Percentiles rank a stretch among this genome's conserved stretches.
phyloP scores from a whole-genome alignment of 2,329 filamentous ascomycete genomes.

The Phaeophleospora eucalypticola region DNA sequence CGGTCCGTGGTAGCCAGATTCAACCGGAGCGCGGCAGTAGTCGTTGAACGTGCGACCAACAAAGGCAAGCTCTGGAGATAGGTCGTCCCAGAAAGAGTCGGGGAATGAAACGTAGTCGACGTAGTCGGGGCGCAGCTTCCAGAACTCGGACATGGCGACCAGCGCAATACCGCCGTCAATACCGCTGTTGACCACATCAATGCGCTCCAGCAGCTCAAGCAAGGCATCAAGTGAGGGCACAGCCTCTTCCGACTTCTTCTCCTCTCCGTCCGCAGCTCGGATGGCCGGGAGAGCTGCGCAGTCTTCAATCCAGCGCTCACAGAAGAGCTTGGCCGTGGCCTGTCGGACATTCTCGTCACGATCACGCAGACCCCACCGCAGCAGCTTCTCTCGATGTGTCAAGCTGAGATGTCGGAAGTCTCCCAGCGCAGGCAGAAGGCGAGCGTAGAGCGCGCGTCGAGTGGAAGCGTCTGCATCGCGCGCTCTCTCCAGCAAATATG shows the following conservation, averaged over 20 bases:
- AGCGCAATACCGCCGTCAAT: conserved; percentile 85
- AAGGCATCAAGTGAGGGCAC: conserved; percentile 75
- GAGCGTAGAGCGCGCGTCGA: conserved; percentile 78
- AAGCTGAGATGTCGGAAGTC: conserved; percentile 93
- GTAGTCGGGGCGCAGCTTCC: conserved; percentile 85
- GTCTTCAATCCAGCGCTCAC: conserved; percentile 96
- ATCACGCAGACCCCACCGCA: conserved; percentile 91
- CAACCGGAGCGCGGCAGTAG: conserved; percentile 70
- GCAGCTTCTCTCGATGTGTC: conserved; percentile 89
- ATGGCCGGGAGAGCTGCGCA: conserved; percentile 67
- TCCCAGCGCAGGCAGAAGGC: conserved; percentile 78
- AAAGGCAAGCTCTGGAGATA: conserved; percentile 83
- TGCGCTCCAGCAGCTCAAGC: conserved; percentile 84
- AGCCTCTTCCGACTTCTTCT: conserved; percentile 47
- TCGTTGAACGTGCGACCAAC: conserved; percentile 91
- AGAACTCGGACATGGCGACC: conserved; percentile 93
- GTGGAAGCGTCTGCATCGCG: conserved; percentile 83
- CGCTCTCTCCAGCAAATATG: conserved; percentile 83
- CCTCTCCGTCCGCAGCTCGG: conserved; percentile 53
- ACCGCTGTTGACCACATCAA: conserved; percentile 87
- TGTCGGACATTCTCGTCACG: conserved; percentile 92
- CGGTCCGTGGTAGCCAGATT: conserved; percentile 46
- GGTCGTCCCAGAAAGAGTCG: conserved; percentile 72
- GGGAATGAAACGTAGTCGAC: conserved; percentile 64
- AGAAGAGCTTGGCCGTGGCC: conserved; percentile 82